Percentiles rank a stretch among this genome's conserved stretches.
Evolutionary conservation across 2,329 filamentous ascomycete genomes (phyloP).

Genomic region (Neonectria coccinea): DNA sequence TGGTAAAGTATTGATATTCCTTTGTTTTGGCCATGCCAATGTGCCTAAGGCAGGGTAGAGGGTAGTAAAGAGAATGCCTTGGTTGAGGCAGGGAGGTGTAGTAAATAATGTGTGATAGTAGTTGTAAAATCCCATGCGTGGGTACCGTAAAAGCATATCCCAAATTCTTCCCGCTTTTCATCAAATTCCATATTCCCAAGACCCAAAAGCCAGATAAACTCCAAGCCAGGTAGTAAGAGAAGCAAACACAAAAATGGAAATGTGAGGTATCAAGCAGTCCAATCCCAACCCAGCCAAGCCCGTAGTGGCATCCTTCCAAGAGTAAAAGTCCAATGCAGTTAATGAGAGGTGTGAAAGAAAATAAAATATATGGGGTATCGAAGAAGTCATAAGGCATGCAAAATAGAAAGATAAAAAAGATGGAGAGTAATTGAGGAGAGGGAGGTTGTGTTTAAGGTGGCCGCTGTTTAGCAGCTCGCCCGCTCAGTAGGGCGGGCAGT

Average conservation of each 20-base stretch:
- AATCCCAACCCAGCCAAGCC: constrained; percentile 12
- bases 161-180: constrained; percentile 14
- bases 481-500: constrained; percentile 34
- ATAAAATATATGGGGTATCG: constrained; percentile 40
- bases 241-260: constrained; percentile 12
- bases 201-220: constrained; percentile 18
- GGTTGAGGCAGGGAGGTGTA: constrained; percentile 1
- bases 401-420: constrained; percentile 2
- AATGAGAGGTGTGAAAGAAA: constrained; percentile 29
- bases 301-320: constrained; percentile 22
- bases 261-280: constrained; percentile 15
- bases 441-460: neutral
- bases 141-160: constrained; percentile 18
- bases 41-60: constrained; percentile 11
- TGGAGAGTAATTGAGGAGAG: neutral
- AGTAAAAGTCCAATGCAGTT: constrained; percentile 30
- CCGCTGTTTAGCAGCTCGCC: constrained; percentile 40
- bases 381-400: constrained; percentile 39
- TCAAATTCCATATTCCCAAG: constrained; percentile 12
- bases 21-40: constrained; percentile 14
- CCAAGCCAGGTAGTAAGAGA: constrained; percentile 15
- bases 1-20: constrained; percentile 4
- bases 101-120: constrained; percentile 9
- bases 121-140: constrained; percentile 21
- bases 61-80: constrained; percentile 6